Percentiles rank a stretch among this genome's conserved stretches.
Evolutionary conservation across 2,329 filamentous ascomycete genomes (phyloP).

Genomic region (Aspergillus chevalieri): DNA sequence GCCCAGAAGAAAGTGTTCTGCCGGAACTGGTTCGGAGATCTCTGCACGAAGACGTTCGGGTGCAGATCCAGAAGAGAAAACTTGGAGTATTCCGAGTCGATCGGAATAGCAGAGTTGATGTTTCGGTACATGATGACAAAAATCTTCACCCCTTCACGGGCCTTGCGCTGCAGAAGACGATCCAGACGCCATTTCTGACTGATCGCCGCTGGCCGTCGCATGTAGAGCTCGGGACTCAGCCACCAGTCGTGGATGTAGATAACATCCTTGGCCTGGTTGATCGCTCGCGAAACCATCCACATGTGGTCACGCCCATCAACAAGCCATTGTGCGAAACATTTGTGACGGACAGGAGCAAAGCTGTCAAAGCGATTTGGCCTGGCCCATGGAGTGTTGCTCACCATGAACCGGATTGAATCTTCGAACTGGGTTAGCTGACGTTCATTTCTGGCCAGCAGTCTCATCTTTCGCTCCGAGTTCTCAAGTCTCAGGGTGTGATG

Average conservation of each 20-base stretch:
- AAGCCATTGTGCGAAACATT: slow-evolving; percentile 90
- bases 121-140: slow-evolving; percentile 98
- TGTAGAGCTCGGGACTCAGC: slow-evolving; percentile 92
- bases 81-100: slow-evolving; percentile 97
- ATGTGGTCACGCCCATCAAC: slow-evolving; percentile 97
- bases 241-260: slow-evolving; percentile 99
- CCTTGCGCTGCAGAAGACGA: slow-evolving; percentile 85
- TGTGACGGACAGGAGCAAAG: slow-evolving; percentile 81
- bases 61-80: slow-evolving; percentile 92
- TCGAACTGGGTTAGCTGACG: slow-evolving; percentile 86
- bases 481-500: slow-evolving; percentile 84
- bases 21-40: slow-evolving; percentile 94
- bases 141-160: slow-evolving; percentile 89
- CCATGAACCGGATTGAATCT: slow-evolving; percentile 84
- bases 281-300: slow-evolving; percentile 97
- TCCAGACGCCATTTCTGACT: slow-evolving; percentile 98
- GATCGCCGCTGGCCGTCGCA: slow-evolving; percentile 87
- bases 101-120: slow-evolving; percentile 92
- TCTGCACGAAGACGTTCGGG: slow-evolving; percentile 90
- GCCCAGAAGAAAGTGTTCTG: slow-evolving; percentile 99
- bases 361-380: slow-evolving; percentile 81
- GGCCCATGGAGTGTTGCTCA: slow-evolving; percentile 74
- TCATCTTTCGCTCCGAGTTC: slow-evolving; percentile 88
- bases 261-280: slow-evolving; percentile 94
- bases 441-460: slow-evolving; percentile 85